Evolutionary conservation across 805 yeast species (phyloP), one percentile per base, ranked within the genome.

Genomic region (Wickerhamiella nectarea): DNA sequence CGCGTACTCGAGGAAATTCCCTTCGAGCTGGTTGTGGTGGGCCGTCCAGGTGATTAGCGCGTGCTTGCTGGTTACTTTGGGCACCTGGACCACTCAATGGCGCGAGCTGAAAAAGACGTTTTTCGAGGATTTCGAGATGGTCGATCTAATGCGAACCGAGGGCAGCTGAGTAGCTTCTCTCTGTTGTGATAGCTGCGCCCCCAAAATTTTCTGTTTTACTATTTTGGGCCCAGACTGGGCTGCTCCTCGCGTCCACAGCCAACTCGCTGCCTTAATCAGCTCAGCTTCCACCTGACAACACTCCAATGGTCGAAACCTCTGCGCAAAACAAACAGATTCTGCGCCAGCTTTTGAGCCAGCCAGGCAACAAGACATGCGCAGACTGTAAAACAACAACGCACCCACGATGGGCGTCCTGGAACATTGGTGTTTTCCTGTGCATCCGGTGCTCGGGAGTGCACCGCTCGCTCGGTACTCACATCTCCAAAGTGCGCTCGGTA

Each of bases 361-460:
- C 77, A 1, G 75, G 75, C 29, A 91, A 91, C 67, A 75, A 74
- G 55, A 60, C 66, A 36, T 89, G 98, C 61, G 94, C 87, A 1
- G 98, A 89, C 62, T 89, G 98, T 64, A 89, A 91, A 61, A 71
- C 77, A 0, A 72, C 89, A 11, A 72, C 80, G 28, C 94, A 89
- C 61, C 98, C 98, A 18, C 72, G 97, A 44, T 89, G 98, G 98
- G 95, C 97, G 9, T 79, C 93, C 15, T 89, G 96, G 95, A 86
- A 80, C 53, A 62, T 89, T 43, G 98, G 98, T 19, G 76, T 91
- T 45, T 87, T 91, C 56, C 73, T 89, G 34, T 89, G 98, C 62
- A 89, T 89, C 50, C 49, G 68, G 52, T 89, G 98, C 62, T 87
- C 96, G 1, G 98, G 98, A 1, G 81, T 89, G 49, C 98, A 89